Conservation (phyloP, 345 rosid genomes). For the Eutrema heterophyllum region DNA sequence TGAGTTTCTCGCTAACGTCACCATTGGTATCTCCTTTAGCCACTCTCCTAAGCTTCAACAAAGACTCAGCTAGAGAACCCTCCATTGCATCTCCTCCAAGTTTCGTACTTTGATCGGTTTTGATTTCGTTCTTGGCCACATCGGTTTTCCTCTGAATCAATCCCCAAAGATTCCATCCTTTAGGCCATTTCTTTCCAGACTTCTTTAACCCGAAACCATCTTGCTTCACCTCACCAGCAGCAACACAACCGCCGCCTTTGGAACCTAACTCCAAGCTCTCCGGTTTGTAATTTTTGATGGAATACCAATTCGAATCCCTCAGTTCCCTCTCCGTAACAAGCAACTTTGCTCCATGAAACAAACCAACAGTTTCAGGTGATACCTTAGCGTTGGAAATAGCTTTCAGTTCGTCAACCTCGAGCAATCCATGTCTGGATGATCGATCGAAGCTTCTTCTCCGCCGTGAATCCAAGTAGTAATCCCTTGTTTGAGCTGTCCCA, state of each 20-base stretch:
- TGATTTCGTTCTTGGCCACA: conserved; percentile 32
- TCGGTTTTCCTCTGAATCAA: conserved; percentile 42
- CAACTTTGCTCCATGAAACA: conserved; percentile 63
- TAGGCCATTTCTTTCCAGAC: conserved; percentile 22
- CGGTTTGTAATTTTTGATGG: conserved; percentile 35
- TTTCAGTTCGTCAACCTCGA: conserved; percentile 56
- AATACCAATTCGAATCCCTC: conserved; percentile 59
- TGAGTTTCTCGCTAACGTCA: conserved; percentile 56
- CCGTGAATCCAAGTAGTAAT: conserved; percentile 61
- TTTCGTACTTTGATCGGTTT: conserved; percentile 30
- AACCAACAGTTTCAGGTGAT: conserved; percentile 56
- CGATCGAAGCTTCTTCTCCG: conserved; percentile 79
- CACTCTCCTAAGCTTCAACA: conserved; percentile 42
- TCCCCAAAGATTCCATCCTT: conserved; percentile 72
- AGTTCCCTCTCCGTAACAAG: conserved; percentile 52
- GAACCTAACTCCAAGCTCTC: conserved; percentile 41
- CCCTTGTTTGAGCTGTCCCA: conserved; percentile 84
- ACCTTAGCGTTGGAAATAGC: conserved; percentile 55
- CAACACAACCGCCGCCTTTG: conserved; percentile 44
- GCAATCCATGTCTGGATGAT: conserved; percentile 46
- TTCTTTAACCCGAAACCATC: conserved; percentile 38
- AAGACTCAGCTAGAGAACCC: conserved; percentile 41
- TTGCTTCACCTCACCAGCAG: conserved; percentile 43
- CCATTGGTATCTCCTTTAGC: conserved; percentile 41
- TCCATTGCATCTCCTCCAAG: conserved; percentile 39